Percentiles rank a stretch among this genome's conserved stretches.
These are phyloP conservation scores for Stemphylium vesicarium DNA, from an alignment of 2,329 filamentous ascomycete genomes.

Conservation along the genomic window DNA sequence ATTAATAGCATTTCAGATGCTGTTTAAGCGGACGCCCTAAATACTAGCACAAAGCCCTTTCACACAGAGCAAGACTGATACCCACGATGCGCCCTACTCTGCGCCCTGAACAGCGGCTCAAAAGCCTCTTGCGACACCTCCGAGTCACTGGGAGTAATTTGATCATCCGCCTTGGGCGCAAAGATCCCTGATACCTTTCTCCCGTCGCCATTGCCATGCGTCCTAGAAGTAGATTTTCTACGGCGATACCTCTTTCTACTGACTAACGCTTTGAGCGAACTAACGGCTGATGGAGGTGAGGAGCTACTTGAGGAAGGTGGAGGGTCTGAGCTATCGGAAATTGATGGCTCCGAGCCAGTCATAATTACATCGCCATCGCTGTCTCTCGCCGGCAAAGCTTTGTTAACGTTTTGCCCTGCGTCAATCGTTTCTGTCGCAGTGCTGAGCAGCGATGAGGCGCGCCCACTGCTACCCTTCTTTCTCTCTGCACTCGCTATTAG, in stretches of 20 bases:
- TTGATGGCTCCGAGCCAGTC: not conserved
- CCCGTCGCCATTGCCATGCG: not conserved
- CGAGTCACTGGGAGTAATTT: constrained; percentile 6
- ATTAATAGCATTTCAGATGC: not conserved
- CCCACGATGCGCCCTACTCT: constrained; percentile 11
- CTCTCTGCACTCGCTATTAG: constrained; percentile 36
- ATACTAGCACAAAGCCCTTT: not conserved
- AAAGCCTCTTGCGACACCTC: constrained; percentile 13
- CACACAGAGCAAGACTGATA: constrained; percentile 1
- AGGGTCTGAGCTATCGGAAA: not conserved
- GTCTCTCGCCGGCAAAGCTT: not conserved
- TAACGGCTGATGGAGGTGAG: not conserved
- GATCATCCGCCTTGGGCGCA: not conserved
- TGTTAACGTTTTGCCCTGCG: not conserved
- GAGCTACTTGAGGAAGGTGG: not conserved
- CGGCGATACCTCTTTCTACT: constrained; percentile 9
- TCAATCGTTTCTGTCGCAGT: constrained; percentile 11
- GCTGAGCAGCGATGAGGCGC: constrained; percentile 26
- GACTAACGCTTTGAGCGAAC: constrained; percentile 5
- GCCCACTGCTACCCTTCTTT: constrained; percentile 18
- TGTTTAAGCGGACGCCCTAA: not conserved
- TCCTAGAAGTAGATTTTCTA: not conserved
- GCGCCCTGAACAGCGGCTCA: constrained; percentile 25
- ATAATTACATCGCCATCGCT: constrained; percentile 12
- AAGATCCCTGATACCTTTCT: not conserved